Conservation (phyloP, 2,329 filamentous ascomycete genomes). For the Cryoendolithus antarcticus region DNA sequence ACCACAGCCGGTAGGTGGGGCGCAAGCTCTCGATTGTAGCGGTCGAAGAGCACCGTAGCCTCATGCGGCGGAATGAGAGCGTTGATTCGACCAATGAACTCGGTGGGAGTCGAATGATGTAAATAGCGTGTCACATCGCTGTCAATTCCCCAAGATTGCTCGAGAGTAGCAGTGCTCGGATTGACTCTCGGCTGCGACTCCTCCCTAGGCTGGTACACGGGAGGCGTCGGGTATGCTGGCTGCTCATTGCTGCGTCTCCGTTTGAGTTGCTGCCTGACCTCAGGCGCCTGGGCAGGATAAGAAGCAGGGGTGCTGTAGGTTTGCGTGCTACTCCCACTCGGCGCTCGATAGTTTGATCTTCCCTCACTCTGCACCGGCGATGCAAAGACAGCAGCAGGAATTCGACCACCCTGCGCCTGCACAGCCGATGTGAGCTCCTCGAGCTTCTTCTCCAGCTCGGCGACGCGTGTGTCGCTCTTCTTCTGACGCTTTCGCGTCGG, state of each 20-base stretch:
- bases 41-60: slow-evolving; percentile 44
- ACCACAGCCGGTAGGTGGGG: slow-evolving; percentile 47
- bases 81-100: slow-evolving; percentile 25
- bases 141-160: slow-evolving; percentile 8
- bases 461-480: slow-evolving; percentile 80
- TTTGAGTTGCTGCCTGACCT: not conserved
- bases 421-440: slow-evolving; percentile 68
- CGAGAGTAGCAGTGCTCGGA: not conserved
- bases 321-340: slow-evolving; percentile 3
- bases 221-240: too few relatives aligned
- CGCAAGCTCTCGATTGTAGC: slow-evolving; percentile 42
- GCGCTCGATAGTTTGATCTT: not conserved
- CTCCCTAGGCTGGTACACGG: too few relatives aligned
- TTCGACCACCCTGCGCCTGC: slow-evolving; percentile 1
- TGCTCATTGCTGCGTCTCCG: not conserved
- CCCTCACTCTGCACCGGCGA: too few relatives aligned
- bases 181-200: too few relatives aligned
- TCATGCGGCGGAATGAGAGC: slow-evolving; percentile 38
- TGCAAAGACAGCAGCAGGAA: too few relatives aligned
- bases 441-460: slow-evolving; percentile 86
- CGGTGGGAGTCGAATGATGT: slow-evolving; percentile 15
- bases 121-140: slow-evolving; percentile 14
- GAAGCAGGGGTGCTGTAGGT: not conserved
- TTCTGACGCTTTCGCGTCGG: slow-evolving; percentile 72
- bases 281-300: not conserved